These are phyloP conservation scores for Epichloe baconii DNA, from an alignment of 2,329 filamentous ascomycete species.

Conservation along the genomic window DNA sequence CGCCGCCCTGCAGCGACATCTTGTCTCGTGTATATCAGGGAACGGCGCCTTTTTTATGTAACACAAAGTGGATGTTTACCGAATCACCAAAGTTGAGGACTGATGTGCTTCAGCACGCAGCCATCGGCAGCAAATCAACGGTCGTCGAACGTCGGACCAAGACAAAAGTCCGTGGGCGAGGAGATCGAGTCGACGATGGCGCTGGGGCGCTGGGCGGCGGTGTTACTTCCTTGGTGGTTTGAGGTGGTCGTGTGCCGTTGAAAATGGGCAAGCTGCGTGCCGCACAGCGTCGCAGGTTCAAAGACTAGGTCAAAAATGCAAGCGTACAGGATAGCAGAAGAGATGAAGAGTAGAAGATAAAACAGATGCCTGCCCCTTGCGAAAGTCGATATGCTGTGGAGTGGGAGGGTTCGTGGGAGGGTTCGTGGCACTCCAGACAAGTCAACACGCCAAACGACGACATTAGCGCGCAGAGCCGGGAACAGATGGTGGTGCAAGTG, in stretches of 20 bases:
- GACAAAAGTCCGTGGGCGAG: neutral
- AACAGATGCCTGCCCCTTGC: neutral
- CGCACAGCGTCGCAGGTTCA: slow-evolving; percentile 4
- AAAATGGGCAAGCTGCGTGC: neutral
- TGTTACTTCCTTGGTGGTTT: neutral
- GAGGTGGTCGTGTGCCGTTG: neutral
- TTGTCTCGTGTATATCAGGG: slow-evolving; percentile 7
- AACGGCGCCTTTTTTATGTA: neutral
- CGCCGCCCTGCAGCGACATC: slow-evolving; percentile 23
- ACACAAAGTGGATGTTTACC: neutral
- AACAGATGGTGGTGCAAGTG: too few species aligned
- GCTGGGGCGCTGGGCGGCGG: neutral
- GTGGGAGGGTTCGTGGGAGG: neutral
- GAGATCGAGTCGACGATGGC: neutral
- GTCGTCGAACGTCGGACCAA: neutral
- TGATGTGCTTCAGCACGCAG: slow-evolving; percentile 5
- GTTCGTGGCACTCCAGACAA: too few species aligned
- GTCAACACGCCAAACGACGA: too few species aligned
- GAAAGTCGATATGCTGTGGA: neutral
- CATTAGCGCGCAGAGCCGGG: too few species aligned
- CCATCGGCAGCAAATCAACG: slow-evolving; percentile 5
- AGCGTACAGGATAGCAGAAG: slow-evolving; percentile 1
- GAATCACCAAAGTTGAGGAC: neutral
- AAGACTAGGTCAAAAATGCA: slow-evolving; percentile 1
- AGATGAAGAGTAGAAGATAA: neutral